Percentiles rank a stretch among this genome's conserved stretches.
Evolutionary conservation across 805 yeast genomes (phyloP).

Genomic region (Cyberlindnera euphorbiae): DNA sequence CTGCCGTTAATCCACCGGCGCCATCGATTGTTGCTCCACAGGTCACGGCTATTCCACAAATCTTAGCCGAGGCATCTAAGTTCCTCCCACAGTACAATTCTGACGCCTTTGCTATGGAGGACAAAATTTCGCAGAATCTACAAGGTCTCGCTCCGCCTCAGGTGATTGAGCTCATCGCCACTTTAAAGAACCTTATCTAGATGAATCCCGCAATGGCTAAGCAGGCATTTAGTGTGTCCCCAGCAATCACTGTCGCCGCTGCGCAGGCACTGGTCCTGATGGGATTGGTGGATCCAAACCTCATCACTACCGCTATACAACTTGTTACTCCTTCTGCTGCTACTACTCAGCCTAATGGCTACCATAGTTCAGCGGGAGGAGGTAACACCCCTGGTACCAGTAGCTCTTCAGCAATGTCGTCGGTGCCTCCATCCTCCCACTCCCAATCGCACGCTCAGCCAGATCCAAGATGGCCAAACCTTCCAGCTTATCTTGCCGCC

Average conservation of each 20-base stretch:
- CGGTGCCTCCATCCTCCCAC: neutral
- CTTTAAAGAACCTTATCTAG: conserved; percentile 45
- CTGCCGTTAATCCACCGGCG: no score
- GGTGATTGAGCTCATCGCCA: conserved; percentile 62
- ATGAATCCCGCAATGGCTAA: conserved; percentile 39
- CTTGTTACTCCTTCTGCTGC: conserved; percentile 11
- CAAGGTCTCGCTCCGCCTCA: conserved; percentile 67
- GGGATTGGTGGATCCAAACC: conserved; percentile 70
- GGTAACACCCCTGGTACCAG: no score
- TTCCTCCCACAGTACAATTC: conserved; percentile 46
- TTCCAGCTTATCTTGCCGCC: conserved; percentile 43
- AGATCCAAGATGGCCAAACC: conserved; percentile 42
- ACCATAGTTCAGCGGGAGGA: no score
- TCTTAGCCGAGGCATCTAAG: conserved; percentile 49
- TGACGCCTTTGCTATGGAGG: conserved; percentile 45
- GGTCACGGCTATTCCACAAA: conserved; percentile 37
- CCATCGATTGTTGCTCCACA: neutral
- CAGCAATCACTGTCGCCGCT: conserved; percentile 58
- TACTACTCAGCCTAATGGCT: neutral
- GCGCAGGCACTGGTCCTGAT: conserved; percentile 70
- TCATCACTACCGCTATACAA: conserved; percentile 51
- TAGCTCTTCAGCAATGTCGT: no score
- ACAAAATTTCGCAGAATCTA: conserved; percentile 56
- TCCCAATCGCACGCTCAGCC: conserved; percentile 17
- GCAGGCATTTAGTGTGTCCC: conserved; percentile 47